phyloP scores from a whole-genome alignment of 2,329 filamentous ascomycete species.

The Penicillium corylophilum region DNA sequence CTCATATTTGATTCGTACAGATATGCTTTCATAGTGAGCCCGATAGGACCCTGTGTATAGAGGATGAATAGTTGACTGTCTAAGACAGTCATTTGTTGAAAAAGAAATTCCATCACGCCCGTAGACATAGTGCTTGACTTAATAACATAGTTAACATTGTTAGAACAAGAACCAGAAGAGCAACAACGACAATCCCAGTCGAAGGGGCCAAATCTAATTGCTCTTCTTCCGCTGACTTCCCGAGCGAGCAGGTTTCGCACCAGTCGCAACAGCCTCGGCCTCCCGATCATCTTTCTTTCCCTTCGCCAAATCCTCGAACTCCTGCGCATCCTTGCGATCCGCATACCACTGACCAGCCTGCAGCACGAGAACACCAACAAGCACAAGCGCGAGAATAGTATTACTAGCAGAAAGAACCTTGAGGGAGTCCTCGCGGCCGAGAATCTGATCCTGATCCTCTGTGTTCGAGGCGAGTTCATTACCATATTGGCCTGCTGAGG shows the following conservation, averaged over 20 bases:
- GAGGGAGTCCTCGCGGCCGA: conserved; percentile 84
- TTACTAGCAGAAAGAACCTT: conserved; percentile 92
- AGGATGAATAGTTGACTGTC: background rate
- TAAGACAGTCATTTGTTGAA: background rate
- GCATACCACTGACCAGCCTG: conserved; percentile 99
- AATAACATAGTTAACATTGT: too few relatives aligned
- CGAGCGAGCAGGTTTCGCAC: conserved; percentile 17
- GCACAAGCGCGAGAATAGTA: conserved; percentile 88
- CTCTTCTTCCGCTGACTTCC: conserved; percentile 28
- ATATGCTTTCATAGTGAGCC: background rate
- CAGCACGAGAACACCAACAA: conserved; percentile 86
- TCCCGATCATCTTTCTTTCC: conserved; percentile 42
- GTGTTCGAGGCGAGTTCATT: conserved; percentile 37
- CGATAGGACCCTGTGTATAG: background rate
- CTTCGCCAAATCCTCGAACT: conserved; percentile 60
- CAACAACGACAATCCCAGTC: background rate
- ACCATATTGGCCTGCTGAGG: conserved; percentile 70
- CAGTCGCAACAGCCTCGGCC: conserved; percentile 7
- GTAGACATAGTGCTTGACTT: background rate
- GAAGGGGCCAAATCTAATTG: conserved; percentile 7
- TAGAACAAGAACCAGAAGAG: background rate
- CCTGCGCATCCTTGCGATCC: conserved; percentile 85
- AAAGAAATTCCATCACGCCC: too few relatives aligned
- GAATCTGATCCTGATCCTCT: conserved; percentile 62
- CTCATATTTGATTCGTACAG: too few relatives aligned